Evolutionary conservation across 1,284 basidiomycete genomes (phyloP), one percentile per base, ranked within the genome.

Genomic region (Cutaneotrichosporon daszewskae): DNA sequence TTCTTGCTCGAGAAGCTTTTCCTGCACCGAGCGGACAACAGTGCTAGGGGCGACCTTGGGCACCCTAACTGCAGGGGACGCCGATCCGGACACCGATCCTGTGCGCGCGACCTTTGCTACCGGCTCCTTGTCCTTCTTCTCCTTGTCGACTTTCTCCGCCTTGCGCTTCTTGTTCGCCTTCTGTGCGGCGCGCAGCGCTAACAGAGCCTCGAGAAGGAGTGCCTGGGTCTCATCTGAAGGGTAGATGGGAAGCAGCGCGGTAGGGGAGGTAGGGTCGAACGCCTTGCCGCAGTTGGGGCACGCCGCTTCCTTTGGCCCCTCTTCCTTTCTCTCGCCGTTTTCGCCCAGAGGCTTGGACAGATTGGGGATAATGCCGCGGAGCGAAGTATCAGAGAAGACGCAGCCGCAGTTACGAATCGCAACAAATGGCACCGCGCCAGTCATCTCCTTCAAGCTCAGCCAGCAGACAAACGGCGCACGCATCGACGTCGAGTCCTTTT

Each of bases 381-480:
- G 47, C 2, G 66, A 56, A 2, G 56, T 52, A 22, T 66, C 65
- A 20, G 60, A 64, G 44, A 68, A 68, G 25, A 68, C 87, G 62
- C 87, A 91, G n/a, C 89, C 89, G 59, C 90, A 95, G 0, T 82
- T 72, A n/a, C 76, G 74, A 52, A 94, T 71, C 63, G 89, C 92
- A 44, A 89, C 80, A 66, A 95, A 95, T 0, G 87, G 86, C 40
- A 85, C 79, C 0, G 72, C 66, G n/a, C 90, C 90, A 51, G 87
- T 88, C 88, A 95, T 94, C 72, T 94, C 91, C 64, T 88, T 87
- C 54, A 89, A 73, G 3, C 83, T 87, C 37, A 95, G 76, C 1
- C 91, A 87, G 72, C 91, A 96, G 43, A 89, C 80, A 58, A 89
- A 95, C 31, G 78, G 78, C 0, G 84, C 77, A 3, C 74, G 73